Conservation (phyloP, 495 filamentous ascomycete genomes). For the Penicillium daleae region DNA sequence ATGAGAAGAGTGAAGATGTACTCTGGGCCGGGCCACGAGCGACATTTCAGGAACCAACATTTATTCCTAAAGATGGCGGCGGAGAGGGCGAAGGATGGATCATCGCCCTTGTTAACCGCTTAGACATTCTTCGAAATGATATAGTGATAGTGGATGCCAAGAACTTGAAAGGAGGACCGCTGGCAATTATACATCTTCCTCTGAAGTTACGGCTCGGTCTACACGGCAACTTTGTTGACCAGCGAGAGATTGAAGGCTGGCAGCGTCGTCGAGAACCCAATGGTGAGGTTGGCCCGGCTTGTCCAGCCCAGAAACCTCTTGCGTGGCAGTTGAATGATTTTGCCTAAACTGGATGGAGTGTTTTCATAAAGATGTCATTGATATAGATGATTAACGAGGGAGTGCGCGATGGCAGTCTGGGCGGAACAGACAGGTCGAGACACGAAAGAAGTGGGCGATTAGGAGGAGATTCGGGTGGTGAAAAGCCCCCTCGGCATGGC, state of each 20-base stretch:
- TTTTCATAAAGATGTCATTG: too few relatives aligned
- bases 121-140: conserved; percentile 54
- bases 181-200: conserved; percentile 43
- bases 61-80: conserved; percentile 11
- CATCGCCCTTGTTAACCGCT: conserved; percentile 55
- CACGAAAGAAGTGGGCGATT: too few relatives aligned
- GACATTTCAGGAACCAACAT: conserved; percentile 22
- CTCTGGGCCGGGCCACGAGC: conserved; percentile 41
- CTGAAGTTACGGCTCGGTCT: conserved; percentile 19
- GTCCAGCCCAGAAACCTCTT: background rate
- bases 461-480: too few relatives aligned
- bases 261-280: background rate
- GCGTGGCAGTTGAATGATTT: background rate
- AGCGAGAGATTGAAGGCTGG: conserved; percentile 17
- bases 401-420: too few relatives aligned
- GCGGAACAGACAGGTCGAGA: too few relatives aligned
- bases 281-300: conserved; percentile 3
- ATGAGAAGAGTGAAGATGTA: conserved; percentile 23
- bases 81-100: conserved; percentile 52
- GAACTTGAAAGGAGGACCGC: conserved; percentile 41
- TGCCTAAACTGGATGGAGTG: background rate
- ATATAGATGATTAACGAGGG: too few relatives aligned
- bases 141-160: conserved; percentile 55
- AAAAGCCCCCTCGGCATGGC: too few relatives aligned
- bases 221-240: conserved; percentile 25